These are phyloP conservation scores for Beauveria brongniartii DNA, from an alignment of 2,329 filamentous ascomycete genomes.

Conservation along the genomic window DNA sequence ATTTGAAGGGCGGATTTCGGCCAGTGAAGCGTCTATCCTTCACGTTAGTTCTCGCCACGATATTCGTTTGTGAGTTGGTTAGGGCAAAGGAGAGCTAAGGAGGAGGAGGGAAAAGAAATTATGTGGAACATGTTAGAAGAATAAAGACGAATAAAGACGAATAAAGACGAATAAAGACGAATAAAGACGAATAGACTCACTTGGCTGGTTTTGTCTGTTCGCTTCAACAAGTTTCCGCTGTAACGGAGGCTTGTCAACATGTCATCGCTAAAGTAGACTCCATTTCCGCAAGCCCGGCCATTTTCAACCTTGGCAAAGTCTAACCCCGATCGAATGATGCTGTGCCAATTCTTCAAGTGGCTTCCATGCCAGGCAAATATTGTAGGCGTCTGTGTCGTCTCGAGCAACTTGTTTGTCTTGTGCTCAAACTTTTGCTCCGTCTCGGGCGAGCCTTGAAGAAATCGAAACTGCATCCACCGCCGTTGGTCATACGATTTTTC, in stretches of 20 bases:
- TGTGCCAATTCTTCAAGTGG: constrained; percentile 72
- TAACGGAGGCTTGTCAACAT: constrained; percentile 51
- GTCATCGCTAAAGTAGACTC: constrained; percentile 68
- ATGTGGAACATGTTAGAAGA: no score
- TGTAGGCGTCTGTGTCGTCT: constrained; percentile 45
- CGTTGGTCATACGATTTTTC: no score
- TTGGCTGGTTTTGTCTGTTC: no score
- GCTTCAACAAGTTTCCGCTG: background rate
- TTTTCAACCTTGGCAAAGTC: constrained; percentile 56
- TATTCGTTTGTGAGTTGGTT: no score
- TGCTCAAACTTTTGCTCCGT: constrained; percentile 68
- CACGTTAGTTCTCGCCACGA: no score
- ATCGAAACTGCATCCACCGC: constrained; percentile 70
- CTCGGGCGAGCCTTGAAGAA: constrained; percentile 81
- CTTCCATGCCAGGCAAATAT: constrained; percentile 88
- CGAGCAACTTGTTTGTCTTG: constrained; percentile 47
- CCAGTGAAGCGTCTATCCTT: constrained; percentile 40
- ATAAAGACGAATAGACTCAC: no score
- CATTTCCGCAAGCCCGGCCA: constrained; percentile 68
- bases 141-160: no score
- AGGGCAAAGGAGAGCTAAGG: no score
- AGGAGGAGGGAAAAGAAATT: no score
- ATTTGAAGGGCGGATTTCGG: constrained; percentile 57
- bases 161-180: no score
- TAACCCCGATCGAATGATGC: constrained; percentile 74